A percentile compares a stretch with the other conserved stretches of the same genome.
Evolutionary conservation across 306 rosid genomes (phyloP).

Genomic region (Mimosa bimucronata): DNA sequence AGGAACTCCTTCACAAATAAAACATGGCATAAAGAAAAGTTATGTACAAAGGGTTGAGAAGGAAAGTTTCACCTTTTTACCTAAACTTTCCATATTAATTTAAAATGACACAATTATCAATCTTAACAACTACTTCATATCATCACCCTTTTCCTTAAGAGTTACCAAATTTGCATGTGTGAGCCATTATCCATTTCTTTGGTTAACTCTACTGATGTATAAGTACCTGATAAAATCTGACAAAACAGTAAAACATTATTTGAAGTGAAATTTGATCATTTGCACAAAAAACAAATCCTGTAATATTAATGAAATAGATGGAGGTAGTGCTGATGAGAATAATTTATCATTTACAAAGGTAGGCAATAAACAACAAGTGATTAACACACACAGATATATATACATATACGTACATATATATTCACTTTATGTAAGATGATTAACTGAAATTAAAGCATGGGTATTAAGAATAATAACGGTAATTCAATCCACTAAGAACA

Average conservation of each 20-base stretch:
- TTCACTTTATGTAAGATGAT: background rate
- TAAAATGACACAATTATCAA: background rate
- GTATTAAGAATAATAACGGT: background rate
- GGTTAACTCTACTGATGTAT: background rate
- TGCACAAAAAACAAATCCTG: no score
- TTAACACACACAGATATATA: no score
- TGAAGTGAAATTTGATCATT: constrained; percentile 8
- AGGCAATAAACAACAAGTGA: no score
- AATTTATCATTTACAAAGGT: no score
- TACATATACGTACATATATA: background rate
- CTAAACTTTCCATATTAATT: constrained; percentile 7
- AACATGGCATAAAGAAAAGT: constrained; percentile 14
- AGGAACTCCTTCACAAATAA: constrained; percentile 15
- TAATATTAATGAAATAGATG: no score
- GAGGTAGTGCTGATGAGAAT: no score
- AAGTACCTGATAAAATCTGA: constrained; percentile 7
- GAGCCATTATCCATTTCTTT: constrained; percentile 7
- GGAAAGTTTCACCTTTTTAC: background rate
- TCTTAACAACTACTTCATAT: constrained; percentile 13
- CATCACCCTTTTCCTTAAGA: background rate
- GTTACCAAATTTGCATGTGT: no score
- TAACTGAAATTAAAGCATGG: background rate
- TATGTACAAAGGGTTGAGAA: background rate
- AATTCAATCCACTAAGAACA: background rate
- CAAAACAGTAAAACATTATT: constrained; percentile 18